phyloP scores from a whole-genome alignment of 768 basidiomycete genomes.

The Boletus insuetus region DNA sequence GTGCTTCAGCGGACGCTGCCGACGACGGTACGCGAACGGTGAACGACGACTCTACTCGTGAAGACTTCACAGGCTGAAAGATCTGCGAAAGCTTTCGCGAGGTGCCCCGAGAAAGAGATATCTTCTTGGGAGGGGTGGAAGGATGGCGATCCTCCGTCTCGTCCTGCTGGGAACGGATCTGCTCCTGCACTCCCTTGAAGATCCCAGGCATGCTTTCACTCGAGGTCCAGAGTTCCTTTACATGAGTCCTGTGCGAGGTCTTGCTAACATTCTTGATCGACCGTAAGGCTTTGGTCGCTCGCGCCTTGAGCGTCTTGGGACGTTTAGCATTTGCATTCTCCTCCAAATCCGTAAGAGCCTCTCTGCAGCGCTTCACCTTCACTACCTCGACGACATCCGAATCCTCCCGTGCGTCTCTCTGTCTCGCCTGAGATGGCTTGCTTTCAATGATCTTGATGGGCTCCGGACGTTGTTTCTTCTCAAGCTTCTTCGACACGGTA shows the following conservation, averaged over 20 bases:
- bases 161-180: slow-evolving; percentile 14
- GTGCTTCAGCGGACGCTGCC: slow-evolving; percentile 18
- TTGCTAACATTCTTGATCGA: slow-evolving; percentile 46
- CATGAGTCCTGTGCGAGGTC: slow-evolving; percentile 34
- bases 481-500: slow-evolving; percentile 21
- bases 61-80: slow-evolving; percentile 20
- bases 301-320: slow-evolving; percentile 43
- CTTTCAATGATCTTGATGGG: slow-evolving; percentile 24
- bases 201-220: slow-evolving; percentile 26
- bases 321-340: slow-evolving; percentile 28
- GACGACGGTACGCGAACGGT: slow-evolving; percentile 24
- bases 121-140: slow-evolving; percentile 21
- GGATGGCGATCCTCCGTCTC: slow-evolving; percentile 11
- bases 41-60: slow-evolving; percentile 29
- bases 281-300: slow-evolving; percentile 46
- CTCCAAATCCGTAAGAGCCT: slow-evolving; percentile 20
- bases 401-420: slow-evolving; percentile 42
- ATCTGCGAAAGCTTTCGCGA: slow-evolving; percentile 34
- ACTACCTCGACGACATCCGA: slow-evolving; percentile 58
- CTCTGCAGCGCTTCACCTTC: slow-evolving; percentile 46
- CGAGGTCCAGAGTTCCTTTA: slow-evolving; percentile 37
- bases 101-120: slow-evolving; percentile 24
- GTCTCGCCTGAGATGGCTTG: slow-evolving; percentile 12
- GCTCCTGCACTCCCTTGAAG: slow-evolving; percentile 28
- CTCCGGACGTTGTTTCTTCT: slow-evolving; percentile 32